Percentiles rank a stretch among this genome's conserved stretches.
Conservation (phyloP, 441 rosid species). For the Jatropha multifida region DNA sequence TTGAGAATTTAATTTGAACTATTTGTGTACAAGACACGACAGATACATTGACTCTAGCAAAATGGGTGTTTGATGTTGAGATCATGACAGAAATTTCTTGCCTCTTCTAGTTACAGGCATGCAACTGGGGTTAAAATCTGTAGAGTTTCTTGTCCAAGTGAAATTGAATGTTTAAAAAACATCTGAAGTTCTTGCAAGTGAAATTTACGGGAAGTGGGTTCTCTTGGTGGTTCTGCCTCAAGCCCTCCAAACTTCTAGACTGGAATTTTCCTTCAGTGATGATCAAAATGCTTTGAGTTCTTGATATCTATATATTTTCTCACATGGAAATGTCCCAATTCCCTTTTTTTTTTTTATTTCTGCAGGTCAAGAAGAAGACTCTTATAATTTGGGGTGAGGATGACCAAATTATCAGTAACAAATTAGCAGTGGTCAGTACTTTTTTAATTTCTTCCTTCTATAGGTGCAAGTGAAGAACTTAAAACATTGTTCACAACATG, state of each 20-base stretch:
- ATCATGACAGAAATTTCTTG: neutral
- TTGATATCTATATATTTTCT: neutral
- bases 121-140: no score
- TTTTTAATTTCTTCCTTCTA: neutral
- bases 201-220: neutral
- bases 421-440: conserved; percentile 61
- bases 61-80: neutral
- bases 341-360: conserved; percentile 1
- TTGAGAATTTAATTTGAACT: neutral
- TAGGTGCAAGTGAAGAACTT: neutral
- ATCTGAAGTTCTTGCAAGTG: neutral
- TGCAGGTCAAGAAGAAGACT: conserved; percentile 67
- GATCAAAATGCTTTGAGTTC: neutral
- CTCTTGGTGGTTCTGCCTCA: neutral
- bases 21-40: neutral
- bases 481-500: no score
- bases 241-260: neutral
- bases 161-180: neutral
- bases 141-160: neutral
- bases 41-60: neutral
- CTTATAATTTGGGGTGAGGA: conserved; percentile 85
- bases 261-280: neutral
- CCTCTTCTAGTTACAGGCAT: neutral
- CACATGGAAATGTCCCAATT: neutral
- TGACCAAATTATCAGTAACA: conserved; percentile 70